Conservation (phyloP, 2,329 filamentous ascomycete genomes). For the Aspergillus thermomutatus region DNA sequence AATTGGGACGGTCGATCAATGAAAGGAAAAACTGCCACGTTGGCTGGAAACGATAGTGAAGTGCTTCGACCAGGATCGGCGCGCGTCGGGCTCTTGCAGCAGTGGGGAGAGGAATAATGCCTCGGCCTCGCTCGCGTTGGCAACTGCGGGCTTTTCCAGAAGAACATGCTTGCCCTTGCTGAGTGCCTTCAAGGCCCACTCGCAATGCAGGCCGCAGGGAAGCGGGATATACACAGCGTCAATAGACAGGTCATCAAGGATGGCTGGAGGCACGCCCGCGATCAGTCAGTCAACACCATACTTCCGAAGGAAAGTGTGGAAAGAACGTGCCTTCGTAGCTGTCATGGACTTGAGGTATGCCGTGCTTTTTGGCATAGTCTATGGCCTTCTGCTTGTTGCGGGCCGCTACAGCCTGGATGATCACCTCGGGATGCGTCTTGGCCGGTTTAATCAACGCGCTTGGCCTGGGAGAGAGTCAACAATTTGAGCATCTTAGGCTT, state of each 20-base stretch:
- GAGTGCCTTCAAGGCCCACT: constrained; percentile 50
- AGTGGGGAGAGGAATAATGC: constrained; percentile 40
- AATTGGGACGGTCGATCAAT: constrained; percentile 36
- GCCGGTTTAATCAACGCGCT: constrained; percentile 43
- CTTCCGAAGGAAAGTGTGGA: too few species aligned
- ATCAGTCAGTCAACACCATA: too few species aligned
- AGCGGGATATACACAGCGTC: constrained; percentile 52
- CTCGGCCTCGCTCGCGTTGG: constrained; percentile 44
- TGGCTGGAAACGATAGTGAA: constrained; percentile 50
- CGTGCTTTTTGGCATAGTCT: constrained; percentile 50
- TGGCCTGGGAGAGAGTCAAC: constrained; percentile 6
- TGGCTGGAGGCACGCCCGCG: constrained; percentile 1
- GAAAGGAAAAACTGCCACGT: constrained; percentile 41
- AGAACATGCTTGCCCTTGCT: constrained; percentile 53
- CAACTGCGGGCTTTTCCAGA: constrained; percentile 50
- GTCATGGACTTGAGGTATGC: constrained; percentile 48
- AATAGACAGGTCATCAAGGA: constrained; percentile 27
- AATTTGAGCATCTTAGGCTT: too few species aligned
- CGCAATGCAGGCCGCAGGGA: constrained; percentile 30
- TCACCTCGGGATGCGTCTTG: constrained; percentile 51
- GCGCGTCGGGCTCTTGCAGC: constrained; percentile 22
- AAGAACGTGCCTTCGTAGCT: constrained; percentile 49
- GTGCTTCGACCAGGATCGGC: constrained; percentile 51
- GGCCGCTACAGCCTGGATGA: constrained; percentile 52
- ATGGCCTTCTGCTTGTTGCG: constrained; percentile 47